These are phyloP conservation scores for Paecilomyces sp. DNA, from an alignment of 2,329 filamentous ascomycete species.

Conservation along the genomic window DNA sequence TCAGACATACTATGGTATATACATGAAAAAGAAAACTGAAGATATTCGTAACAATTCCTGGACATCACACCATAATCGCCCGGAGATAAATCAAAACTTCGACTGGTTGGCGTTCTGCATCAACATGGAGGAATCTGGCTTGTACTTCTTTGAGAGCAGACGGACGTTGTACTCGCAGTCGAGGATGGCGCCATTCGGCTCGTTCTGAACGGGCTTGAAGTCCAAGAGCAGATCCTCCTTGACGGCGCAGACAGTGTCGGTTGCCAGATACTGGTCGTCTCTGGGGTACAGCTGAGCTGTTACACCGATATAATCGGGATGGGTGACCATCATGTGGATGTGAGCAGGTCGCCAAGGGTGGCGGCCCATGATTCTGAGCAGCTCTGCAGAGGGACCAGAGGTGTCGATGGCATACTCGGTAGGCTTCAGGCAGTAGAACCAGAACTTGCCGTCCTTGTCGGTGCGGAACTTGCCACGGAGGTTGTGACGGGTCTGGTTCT, in stretches of 20 bases:
- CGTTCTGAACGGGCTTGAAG: slow-evolving; percentile 45
- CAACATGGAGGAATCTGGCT: background rate
- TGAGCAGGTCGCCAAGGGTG: slow-evolving; percentile 57
- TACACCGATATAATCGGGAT: slow-evolving; percentile 49
- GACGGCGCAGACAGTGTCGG: slow-evolving; percentile 56
- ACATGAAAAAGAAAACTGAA: too few species aligned
- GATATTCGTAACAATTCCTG: too few species aligned
- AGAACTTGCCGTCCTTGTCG: slow-evolving; percentile 62
- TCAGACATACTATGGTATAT: too few species aligned
- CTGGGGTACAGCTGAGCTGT: slow-evolving; percentile 54
- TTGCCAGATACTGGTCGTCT: slow-evolving; percentile 51
- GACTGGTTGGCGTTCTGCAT: background rate
- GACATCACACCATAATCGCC: too few species aligned
- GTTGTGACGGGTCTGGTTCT: slow-evolving; percentile 66
- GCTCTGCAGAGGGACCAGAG: slow-evolving; percentile 44
- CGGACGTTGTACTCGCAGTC: slow-evolving; percentile 56
- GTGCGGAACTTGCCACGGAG: slow-evolving; percentile 68
- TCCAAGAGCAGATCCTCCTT: slow-evolving; percentile 55
- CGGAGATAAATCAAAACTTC: background rate
- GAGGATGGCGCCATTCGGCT: slow-evolving; percentile 45
- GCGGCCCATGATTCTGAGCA: slow-evolving; percentile 49
- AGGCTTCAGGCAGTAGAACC: slow-evolving; percentile 68
- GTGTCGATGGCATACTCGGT: slow-evolving; percentile 66
- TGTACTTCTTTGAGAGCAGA: background rate
- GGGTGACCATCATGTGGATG: slow-evolving; percentile 52